Base-by-base conservation (phyloP, 164 flowering plant species). In the Nymphaea thermarum region DNA sequence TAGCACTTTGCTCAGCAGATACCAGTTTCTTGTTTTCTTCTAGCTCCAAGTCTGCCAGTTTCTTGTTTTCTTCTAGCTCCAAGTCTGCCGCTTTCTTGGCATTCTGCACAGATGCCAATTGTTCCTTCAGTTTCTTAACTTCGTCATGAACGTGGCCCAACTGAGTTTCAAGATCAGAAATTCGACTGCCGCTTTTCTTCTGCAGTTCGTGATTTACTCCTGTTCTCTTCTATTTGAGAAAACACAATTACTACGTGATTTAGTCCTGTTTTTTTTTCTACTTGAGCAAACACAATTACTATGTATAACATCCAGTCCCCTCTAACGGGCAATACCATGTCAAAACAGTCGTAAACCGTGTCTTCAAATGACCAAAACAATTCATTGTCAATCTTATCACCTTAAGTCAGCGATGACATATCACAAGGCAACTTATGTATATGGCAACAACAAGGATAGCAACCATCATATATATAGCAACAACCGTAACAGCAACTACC, bases 131-230 rank as follows among this genome's bases (percentile, higher is more conserved):
- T 70, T 66, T 68, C 82, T 87, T 88, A 45, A 93, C 83, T 79
- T 93, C 96, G 15, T 77, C 80, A 67, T 86, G 96, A 17, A 93
- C 93, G 66, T 86, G 90, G 60, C 84, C 86, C 44, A 93, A 86
- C 66, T 90, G 98, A 69, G 89, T 77, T 69, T 93, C 95, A 67
- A 90, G 77, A 69, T 85, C 90, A 1, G 91, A 78, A 70, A 93
- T 76, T 43, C 95, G 90, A 8, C 84, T 82, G 6, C 93, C 95
- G 2, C 91, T 86, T 74, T 88, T 93, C 85, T 84, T 90, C 75
- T 82, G 92, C 57, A 51, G 14, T 3, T 51, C 57, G 15, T 15
- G 8, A 51, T 51, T 51, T 51, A 51, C 57, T 8, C 57, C 14
- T 51, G 57, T 10, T 51, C 14, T 51, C 57, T 51, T 51, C 57